Base-by-base conservation (phyloP, 805 yeast species). In the Teunomyces atbi region DNA sequence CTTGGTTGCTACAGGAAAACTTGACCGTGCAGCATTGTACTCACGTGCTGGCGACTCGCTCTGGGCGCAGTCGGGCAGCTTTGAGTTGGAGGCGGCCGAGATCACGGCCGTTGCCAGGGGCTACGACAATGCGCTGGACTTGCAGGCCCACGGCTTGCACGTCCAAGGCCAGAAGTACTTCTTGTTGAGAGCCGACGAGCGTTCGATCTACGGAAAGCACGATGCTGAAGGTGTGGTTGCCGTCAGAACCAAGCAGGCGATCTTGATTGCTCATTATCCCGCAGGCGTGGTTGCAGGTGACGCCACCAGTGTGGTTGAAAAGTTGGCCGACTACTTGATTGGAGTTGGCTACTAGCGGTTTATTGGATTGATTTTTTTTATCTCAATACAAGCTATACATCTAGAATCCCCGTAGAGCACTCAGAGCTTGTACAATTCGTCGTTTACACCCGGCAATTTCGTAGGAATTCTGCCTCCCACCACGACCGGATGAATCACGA, bases 271-370 rank as follows among this genome's bases (percentile, higher is more conserved):
- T n/a, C 98, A 94, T 68, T 94, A 94, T 65, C 94, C 96, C 12
- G 81, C 87, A 10, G 91, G 91, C 46, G 86, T 88, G 40, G 92
- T 84, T 66, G 89, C 98, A 27, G 97, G 96, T 57, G 96, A 89
- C 64, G 98, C 98, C 44, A 87, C 97, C 49, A 82, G 86, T 60
- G 87, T 91, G 53, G 96, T 92, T 47, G 99, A 94, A 69, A 92
- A 89, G 62, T 78, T 94, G 74, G 98, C 96, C 40, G 98, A 94
- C 66, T 91, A 94, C 64, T 79, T 94, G 71, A 89, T 92, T 64
- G 76, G 89, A 60, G 92, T 86, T 45, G 87, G 89, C 48, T 91
- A 88, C 69, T 92, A 77, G 60, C n/a, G 15, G 6, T 19, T n/a
- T 36, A 7, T 29, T 5, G 13, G 23, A 4, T 21, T 6, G 2